phyloP scores from a whole-genome alignment of 139 green algal species.

The Micractinium sp. region DNA sequence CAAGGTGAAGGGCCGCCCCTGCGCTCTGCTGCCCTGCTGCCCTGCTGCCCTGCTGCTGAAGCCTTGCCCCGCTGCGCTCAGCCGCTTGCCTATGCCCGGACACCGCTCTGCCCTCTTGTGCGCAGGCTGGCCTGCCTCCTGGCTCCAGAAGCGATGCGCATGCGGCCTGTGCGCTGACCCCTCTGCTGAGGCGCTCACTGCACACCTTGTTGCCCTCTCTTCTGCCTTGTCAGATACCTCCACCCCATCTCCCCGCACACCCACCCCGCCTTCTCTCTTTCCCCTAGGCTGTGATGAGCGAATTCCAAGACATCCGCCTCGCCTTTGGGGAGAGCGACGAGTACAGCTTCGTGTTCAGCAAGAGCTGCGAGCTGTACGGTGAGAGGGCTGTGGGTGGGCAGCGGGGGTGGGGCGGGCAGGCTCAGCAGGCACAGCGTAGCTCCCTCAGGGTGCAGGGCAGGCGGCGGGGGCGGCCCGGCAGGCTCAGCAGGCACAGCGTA shows the following conservation, averaged over 20 bases:
- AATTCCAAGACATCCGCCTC: constrained; percentile 80
- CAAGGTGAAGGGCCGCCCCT: constrained; percentile 59
- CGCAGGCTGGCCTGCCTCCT: too few species aligned
- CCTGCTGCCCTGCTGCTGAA: too few species aligned
- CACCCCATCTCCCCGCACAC: too few species aligned
- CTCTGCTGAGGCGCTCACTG: background rate
- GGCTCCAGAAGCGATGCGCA: background rate
- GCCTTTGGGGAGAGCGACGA: constrained; percentile 91
- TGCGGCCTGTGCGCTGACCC: background rate
- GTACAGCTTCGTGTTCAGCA: constrained; percentile 86
- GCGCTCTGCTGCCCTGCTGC: too few species aligned
- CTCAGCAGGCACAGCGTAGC: too few species aligned
- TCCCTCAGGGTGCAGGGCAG: too few species aligned
- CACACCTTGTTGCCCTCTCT: background rate
- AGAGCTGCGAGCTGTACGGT: constrained; percentile 4
- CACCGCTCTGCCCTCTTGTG: too few species aligned
- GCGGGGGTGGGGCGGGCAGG: background rate
- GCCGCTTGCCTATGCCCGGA: background rate
- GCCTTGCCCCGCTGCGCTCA: too few species aligned
- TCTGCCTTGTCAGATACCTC: background rate
- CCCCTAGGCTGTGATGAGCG: constrained; percentile 66
- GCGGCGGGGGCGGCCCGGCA: too few species aligned
- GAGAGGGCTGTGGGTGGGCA: background rate
- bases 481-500: too few species aligned
- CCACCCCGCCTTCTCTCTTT: too few species aligned